phyloP scores from a whole-genome alignment of 73 alveolate genomes.

The Effrenium voratum region DNA sequence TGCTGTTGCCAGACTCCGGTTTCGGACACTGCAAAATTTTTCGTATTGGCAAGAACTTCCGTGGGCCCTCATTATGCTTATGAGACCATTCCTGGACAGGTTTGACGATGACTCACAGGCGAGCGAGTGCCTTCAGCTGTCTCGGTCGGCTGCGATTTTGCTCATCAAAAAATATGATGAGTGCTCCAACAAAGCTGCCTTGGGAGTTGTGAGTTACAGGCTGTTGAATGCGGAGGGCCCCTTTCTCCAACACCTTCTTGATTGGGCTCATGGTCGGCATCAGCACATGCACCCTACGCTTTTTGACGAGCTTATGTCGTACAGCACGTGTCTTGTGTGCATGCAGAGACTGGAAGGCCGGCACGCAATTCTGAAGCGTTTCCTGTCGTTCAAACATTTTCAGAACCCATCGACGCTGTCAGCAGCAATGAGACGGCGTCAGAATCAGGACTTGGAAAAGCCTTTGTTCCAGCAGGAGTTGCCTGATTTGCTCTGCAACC shows the following conservation, averaged over 20 bases:
- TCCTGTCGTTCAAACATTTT: background rate
- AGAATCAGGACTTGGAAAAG: background rate
- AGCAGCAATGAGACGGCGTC: background rate
- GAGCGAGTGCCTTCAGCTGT: background rate
- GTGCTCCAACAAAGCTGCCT: background rate
- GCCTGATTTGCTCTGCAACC: background rate
- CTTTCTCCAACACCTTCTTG: background rate
- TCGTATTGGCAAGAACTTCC: constrained; percentile 7
- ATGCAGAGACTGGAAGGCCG: constrained; percentile 7
- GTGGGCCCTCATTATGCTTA: constrained; percentile 26
- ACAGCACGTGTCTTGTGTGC: background rate
- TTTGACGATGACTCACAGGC: background rate
- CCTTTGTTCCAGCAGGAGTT: background rate
- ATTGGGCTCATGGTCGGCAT: background rate
- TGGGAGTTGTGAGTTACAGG: constrained; percentile 13
- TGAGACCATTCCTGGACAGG: background rate
- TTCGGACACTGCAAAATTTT: background rate
- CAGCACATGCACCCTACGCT: background rate
- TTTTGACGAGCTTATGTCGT: background rate
- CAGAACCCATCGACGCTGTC: constrained; percentile 18
- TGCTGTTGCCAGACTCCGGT: background rate
- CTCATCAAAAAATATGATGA: constrained; percentile 1
- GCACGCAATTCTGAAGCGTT: background rate
- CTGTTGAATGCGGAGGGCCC: background rate
- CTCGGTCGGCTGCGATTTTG: background rate